Base-by-base conservation (phyloP, 495 filamentous ascomycete genomes). In the Aspergillus asperescens region DNA sequence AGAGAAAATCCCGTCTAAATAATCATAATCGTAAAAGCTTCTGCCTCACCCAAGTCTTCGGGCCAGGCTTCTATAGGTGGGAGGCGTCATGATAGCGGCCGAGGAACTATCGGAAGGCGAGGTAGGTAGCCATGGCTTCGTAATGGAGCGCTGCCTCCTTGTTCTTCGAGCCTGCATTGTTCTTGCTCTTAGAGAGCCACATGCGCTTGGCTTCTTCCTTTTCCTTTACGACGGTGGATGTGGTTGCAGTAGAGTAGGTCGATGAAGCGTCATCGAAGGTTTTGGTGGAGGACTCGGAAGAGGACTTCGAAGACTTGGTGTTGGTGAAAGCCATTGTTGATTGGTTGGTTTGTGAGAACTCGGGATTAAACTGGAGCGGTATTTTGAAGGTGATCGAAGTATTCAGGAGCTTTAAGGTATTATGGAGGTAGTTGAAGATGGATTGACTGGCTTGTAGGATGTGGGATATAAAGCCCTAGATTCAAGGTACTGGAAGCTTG, bases 91-190 rank as follows among this genome's bases (percentile, higher is more conserved):
- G n/a, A n/a, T n/a, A n/a, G n/a, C n/a, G n/a, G n/a, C n/a, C n/a
- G n/a, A n/a, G n/a, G n/a, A 13, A 10, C 56, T 49, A 70, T 24
- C 67, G 67, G 39, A 60, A 20, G 31, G 55, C 55, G 40, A 69
- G 43, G 48, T 70, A 70, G 37, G 40, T 63, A n/a, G 61, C 62
- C 24, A 69, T 24, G 34, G 68, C 68, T 29, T 68, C 61, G 13
- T 68, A 52, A 47, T 68, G 68, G 4, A 66, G 7, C 5, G 58
- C 57, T 43, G 43, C 9, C 5, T 28, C 48, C 15, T 40, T 31
- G 7, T 31, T 56, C 25, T 35, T 58, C 34, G 32, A 55, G 44
- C 20, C 47, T n/a, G 48, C 37, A 24, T n/a, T 52, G 20, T 44
- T 43, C 19, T 55, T 55, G 24, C 39, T 52, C 48, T 40, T 50